Percentiles rank a stretch among this genome's conserved stretches.
Evolutionary conservation across 2,329 filamentous ascomycete genomes (phyloP).

Genomic region (Hypoxylon sp.): DNA sequence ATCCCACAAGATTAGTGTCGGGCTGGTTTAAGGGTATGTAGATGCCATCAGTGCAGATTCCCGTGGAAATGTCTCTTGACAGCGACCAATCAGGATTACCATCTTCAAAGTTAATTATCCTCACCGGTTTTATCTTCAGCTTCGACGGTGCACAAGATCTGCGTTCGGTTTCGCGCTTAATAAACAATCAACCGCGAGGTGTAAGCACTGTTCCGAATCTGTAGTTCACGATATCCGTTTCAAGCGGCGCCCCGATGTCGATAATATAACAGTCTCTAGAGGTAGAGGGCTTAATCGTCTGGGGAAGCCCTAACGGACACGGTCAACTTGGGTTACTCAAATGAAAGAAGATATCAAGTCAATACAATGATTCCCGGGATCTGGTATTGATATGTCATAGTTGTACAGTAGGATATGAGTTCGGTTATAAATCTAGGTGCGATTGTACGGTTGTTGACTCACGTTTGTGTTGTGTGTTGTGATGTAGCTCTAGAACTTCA

Average conservation of each 20-base stretch:
- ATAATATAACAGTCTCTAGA: background rate
- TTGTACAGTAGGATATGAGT: background rate
- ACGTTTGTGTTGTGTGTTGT: background rate
- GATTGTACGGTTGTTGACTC: no score
- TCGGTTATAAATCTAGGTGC: background rate
- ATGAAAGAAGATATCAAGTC: background rate
- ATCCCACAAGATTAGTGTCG: no score
- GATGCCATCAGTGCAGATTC: background rate
- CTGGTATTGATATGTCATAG: no score
- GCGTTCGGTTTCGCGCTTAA: background rate
- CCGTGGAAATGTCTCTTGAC: background rate
- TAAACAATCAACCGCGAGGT: background rate
- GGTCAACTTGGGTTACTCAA: no score
- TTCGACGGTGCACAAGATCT: background rate
- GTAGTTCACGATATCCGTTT: background rate
- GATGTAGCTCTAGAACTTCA: no score
- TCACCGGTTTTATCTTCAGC: background rate
- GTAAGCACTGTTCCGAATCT: background rate
- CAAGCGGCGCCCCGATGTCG: background rate
- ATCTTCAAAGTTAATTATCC: background rate
- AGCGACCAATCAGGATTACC: background rate
- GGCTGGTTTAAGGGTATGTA: background rate
- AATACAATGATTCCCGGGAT: background rate
- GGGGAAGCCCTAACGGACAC: no score
- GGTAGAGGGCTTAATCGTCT: no score